Evolutionary conservation across 495 filamentous ascomycete species (phyloP).

Genomic region (Annulohypoxylon stygium): DNA sequence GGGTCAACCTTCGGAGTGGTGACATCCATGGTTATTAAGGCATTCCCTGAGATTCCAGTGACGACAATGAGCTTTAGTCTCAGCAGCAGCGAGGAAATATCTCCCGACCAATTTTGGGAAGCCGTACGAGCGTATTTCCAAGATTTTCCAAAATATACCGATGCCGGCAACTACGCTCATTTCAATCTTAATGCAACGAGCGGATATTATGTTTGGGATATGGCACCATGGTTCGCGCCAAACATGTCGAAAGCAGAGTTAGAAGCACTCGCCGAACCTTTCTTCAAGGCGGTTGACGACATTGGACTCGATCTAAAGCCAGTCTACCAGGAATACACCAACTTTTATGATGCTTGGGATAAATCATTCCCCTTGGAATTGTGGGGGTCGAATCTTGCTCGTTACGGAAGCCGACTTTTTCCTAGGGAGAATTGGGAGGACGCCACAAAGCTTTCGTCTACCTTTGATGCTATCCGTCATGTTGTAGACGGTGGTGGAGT

Average conservation of each 20-base stretch:
- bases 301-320: conserved; percentile 59
- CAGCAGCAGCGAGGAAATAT: conserved; percentile 47
- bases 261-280: conserved; percentile 60
- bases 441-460: conserved; percentile 54
- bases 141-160: conserved; percentile 62
- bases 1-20: conserved; percentile 72
- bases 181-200: conserved; percentile 56
- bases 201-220: conserved; percentile 56
- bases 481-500: conserved; percentile 59
- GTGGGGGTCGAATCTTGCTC: conserved; percentile 56
- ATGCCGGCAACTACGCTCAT: conserved; percentile 69
- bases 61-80: conserved; percentile 55
- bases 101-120: conserved; percentile 64
- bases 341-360: conserved; percentile 63
- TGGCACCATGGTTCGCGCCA: conserved; percentile 64
- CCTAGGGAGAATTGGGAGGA: conserved; percentile 62
- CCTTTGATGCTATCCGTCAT: conserved; percentile 60
- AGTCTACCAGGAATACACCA: conserved; percentile 63
- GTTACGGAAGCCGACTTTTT: conserved; percentile 65
- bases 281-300: conserved; percentile 54
- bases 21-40: conserved; percentile 63
- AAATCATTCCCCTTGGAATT: conserved; percentile 62
- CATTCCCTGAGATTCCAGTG: conserved; percentile 57
- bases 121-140: conserved; percentile 62
- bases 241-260: conserved; percentile 64